phyloP scores from a whole-genome alignment of 768 basidiomycete species.

The Kwoniella europaea region DNA sequence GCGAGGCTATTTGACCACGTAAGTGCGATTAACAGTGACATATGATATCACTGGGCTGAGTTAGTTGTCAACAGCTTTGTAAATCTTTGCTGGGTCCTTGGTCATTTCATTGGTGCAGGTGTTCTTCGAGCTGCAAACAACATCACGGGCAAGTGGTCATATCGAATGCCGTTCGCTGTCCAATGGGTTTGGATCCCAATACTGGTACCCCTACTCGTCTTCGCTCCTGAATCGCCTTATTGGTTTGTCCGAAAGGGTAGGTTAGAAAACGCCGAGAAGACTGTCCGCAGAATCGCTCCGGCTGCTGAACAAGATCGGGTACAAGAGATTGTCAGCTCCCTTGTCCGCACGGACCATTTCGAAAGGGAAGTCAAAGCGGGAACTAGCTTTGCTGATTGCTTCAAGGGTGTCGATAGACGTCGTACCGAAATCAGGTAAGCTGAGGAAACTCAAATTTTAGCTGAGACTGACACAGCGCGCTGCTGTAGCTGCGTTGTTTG shows the following conservation, averaged over 20 bases:
- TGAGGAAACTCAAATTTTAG: not conserved
- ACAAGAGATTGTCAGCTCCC: slow-evolving; percentile 32
- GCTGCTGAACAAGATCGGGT: slow-evolving; percentile 15
- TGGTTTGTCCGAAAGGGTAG: slow-evolving; percentile 39
- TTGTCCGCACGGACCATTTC: slow-evolving; percentile 48
- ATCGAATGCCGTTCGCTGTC: slow-evolving; percentile 33
- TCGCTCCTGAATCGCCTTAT: slow-evolving; percentile 46
- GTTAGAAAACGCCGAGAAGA: slow-evolving; percentile 33
- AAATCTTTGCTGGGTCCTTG: slow-evolving; percentile 54
- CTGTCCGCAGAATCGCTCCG: slow-evolving; percentile 22
- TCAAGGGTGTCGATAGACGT: slow-evolving; percentile 42
- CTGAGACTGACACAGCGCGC: no score
- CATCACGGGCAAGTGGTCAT: slow-evolving; percentile 21
- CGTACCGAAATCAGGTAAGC: slow-evolving; percentile 47
- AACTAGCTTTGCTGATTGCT: slow-evolving; percentile 43
- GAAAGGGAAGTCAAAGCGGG: slow-evolving; percentile 36
- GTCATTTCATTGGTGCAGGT: slow-evolving; percentile 46
- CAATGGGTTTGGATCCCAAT: slow-evolving; percentile 50
- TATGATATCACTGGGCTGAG: slow-evolving; percentile 17
- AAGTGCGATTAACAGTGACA: slow-evolving; percentile 30
- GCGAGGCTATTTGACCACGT: slow-evolving; percentile 47
- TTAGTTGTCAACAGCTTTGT: slow-evolving; percentile 37
- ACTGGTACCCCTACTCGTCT: slow-evolving; percentile 26
- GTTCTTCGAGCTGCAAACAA: slow-evolving; percentile 28
- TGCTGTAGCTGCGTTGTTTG: slow-evolving; percentile 33